These are phyloP conservation scores for Vigna unguiculata DNA, from an alignment of 306 rosid genomes.

Conservation along the genomic window DNA sequence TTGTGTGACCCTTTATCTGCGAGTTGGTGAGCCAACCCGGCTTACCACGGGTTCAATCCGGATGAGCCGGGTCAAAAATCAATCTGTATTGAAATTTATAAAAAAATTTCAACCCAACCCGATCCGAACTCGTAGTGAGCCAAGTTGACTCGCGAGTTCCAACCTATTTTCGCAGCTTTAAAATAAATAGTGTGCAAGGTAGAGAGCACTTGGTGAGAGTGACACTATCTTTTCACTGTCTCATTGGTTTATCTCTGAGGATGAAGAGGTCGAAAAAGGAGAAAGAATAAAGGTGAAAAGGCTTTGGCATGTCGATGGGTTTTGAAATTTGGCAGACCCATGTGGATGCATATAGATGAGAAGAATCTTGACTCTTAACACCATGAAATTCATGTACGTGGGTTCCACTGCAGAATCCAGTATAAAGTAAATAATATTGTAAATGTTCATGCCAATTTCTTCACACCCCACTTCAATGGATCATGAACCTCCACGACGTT, in stretches of 20 bases:
- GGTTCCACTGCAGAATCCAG: slow-evolving; percentile 36
- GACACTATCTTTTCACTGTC: slow-evolving; percentile 6
- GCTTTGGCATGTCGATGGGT: slow-evolving; percentile 29
- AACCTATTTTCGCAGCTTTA: too few species aligned
- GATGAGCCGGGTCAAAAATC: too few species aligned
- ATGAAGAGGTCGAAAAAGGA: slow-evolving; percentile 49
- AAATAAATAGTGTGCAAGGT: slow-evolving; percentile 11
- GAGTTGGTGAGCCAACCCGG: too few species aligned
- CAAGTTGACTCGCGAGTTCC: too few species aligned
- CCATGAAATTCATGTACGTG: slow-evolving; percentile 18
- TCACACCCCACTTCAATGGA: slow-evolving; percentile 39
- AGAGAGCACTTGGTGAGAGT: not conserved
- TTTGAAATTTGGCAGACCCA: slow-evolving; percentile 36
- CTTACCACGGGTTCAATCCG: too few species aligned
- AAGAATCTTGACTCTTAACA: slow-evolving; percentile 51
- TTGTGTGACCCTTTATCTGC: too few species aligned
- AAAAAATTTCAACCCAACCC: too few species aligned
- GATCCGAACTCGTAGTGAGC: too few species aligned
- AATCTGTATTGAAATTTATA: too few species aligned
- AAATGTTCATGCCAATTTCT: slow-evolving; percentile 20
- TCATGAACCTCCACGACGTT: slow-evolving; percentile 37
- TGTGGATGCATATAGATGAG: slow-evolving; percentile 1
- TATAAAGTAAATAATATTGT: slow-evolving; percentile 1
- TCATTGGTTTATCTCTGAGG: slow-evolving; percentile 28
- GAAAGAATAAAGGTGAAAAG: slow-evolving; percentile 52